A percentile compares a stretch with the other conserved stretches of the same genome.
Conservation (phyloP, 2,329 filamentous ascomycete genomes). For the Sporothrix schenckii region DNA sequence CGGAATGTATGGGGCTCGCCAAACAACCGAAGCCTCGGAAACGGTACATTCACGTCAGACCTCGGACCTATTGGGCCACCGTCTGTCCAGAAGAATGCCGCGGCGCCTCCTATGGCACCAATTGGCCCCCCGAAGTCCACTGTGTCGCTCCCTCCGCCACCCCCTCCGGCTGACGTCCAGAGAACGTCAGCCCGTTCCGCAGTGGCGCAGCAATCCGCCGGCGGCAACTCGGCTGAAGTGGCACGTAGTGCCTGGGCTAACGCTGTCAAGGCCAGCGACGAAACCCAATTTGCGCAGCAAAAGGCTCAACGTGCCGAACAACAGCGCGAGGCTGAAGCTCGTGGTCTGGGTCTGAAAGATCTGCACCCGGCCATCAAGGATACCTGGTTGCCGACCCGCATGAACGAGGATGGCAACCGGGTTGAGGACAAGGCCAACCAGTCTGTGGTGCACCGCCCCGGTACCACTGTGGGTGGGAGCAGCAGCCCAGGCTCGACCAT, state of each 20-base stretch:
- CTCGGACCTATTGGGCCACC: slow-evolving; percentile 54
- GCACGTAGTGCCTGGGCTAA: slow-evolving; percentile 44
- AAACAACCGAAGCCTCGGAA: slow-evolving; percentile 72
- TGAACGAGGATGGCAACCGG: slow-evolving; percentile 46
- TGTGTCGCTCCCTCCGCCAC: not conserved
- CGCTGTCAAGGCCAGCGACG: slow-evolving; percentile 53
- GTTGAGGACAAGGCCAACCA: slow-evolving; percentile 40
- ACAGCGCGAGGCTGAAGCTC: slow-evolving; percentile 51
- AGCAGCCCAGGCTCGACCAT: slow-evolving; percentile 35
- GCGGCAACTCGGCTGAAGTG: not conserved
- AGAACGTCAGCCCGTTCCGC: not conserved
- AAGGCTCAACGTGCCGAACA: slow-evolving; percentile 48
- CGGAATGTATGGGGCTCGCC: slow-evolving; percentile 76
- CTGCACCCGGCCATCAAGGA: slow-evolving; percentile 56
- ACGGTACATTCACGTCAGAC: slow-evolving; percentile 73
- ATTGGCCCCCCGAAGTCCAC: slow-evolving; percentile 42
- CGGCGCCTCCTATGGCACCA: slow-evolving; percentile 44
- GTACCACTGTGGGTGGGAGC: slow-evolving; percentile 32
- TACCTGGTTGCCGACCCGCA: slow-evolving; percentile 54
- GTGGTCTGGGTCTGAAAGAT: slow-evolving; percentile 51
- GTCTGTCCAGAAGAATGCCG: slow-evolving; percentile 34
- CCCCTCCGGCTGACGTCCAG: slow-evolving; percentile 19
- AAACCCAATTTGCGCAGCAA: slow-evolving; percentile 48
- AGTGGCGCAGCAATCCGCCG: slow-evolving; percentile 5
- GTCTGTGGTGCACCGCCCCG: slow-evolving; percentile 39